Evolutionary conservation across 768 basidiomycete genomes (phyloP).

Genomic region (Coprinopsis strossmayeri): DNA sequence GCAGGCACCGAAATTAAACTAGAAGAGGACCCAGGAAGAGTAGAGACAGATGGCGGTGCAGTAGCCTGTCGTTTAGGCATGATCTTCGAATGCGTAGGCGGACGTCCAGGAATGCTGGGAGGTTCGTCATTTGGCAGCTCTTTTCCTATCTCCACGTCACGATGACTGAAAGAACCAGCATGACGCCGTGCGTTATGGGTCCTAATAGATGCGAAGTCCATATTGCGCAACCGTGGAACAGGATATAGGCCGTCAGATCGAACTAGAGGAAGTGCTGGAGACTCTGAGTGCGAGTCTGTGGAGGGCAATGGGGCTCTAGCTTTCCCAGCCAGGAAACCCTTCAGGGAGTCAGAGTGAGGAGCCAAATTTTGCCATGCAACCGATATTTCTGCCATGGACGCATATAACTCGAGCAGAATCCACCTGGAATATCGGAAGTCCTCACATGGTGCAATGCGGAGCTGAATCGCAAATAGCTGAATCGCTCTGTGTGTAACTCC

Average conservation of each 20-base stretch:
- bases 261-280: too few species aligned
- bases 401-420: slow-evolving; percentile 82
- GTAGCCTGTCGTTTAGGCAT: slow-evolving; percentile 47
- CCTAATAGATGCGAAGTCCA: slow-evolving; percentile 23
- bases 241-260: slow-evolving; percentile 13
- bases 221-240: slow-evolving; percentile 24
- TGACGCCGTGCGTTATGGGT: slow-evolving; percentile 66
- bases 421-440: slow-evolving; percentile 87
- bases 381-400: slow-evolving; percentile 83
- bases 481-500: slow-evolving; percentile 85
- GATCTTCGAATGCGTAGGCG: slow-evolving; percentile 29
- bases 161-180: slow-evolving; percentile 92
- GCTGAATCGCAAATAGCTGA: slow-evolving; percentile 71
- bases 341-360: slow-evolving; percentile 64
- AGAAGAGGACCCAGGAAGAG: slow-evolving; percentile 37
- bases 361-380: slow-evolving; percentile 76
- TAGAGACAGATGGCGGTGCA: slow-evolving; percentile 25
- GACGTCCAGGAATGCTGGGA: slow-evolving; percentile 31
- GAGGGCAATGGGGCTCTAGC: slow-evolving; percentile 15
- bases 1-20: slow-evolving; percentile 21
- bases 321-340: slow-evolving; percentile 46
- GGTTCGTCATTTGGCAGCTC: slow-evolving; percentile 61
- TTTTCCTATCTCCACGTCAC: slow-evolving; percentile 88
- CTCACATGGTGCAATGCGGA: slow-evolving; percentile 66
- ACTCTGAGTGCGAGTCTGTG: slow-evolving; percentile 14